A percentile compares a stretch with the other conserved stretches of the same genome.
These are phyloP conservation scores for Solanum neorickii DNA, from an alignment of 257 asterid species.

Conservation along the genomic window DNA sequence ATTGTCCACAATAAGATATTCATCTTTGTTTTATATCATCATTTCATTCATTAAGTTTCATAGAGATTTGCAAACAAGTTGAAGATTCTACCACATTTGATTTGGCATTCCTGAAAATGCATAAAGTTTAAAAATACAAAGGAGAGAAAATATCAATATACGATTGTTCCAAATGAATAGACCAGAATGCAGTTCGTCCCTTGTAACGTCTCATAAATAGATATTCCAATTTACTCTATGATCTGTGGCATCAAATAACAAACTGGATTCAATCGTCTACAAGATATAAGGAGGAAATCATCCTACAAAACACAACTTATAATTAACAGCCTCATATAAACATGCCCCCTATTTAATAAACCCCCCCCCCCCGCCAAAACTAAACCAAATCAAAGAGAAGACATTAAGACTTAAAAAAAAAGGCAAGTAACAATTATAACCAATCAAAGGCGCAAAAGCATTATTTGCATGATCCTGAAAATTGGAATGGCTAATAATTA, in stretches of 20 bases:
- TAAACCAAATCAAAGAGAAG: not conserved
- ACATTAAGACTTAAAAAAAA: not conserved
- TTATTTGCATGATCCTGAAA: not conserved
- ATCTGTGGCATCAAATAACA: not conserved
- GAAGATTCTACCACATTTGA: not conserved
- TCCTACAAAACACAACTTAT: not conserved
- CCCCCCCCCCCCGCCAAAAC: not conserved
- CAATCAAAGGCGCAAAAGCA: not conserved
- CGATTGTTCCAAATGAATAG: not conserved
- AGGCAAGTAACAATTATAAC: not conserved
- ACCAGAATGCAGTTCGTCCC: not conserved
- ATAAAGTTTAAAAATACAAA: not conserved
- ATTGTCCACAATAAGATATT: too few species aligned
- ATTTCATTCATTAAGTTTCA: not conserved
- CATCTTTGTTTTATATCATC: not conserved
- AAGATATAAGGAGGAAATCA: not conserved
- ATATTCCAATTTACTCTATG: not conserved
- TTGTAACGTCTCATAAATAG: not conserved
- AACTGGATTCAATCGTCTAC: not conserved
- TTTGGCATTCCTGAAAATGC: not conserved
- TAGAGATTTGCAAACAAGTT: not conserved
- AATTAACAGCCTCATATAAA: not conserved
- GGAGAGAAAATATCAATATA: not conserved
- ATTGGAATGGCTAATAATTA: not conserved
- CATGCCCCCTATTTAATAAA: not conserved